A percentile compares a stretch with the other conserved stretches of the same genome.
Evolutionary conservation across 2,329 filamentous ascomycete species (phyloP).

Genomic region (Trichoderma pleuroti): DNA sequence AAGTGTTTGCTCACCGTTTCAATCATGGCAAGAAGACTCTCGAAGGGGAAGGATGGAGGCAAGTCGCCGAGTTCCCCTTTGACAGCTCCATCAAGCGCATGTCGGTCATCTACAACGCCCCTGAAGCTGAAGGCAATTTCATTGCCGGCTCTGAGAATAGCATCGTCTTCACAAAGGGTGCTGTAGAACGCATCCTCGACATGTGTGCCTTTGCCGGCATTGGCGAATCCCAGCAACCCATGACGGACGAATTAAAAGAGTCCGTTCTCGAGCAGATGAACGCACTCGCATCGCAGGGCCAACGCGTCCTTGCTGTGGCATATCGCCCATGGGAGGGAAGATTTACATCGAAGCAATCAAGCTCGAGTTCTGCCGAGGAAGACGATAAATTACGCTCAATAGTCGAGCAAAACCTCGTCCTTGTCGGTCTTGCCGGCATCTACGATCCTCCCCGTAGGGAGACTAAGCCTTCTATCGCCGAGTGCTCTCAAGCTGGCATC

Average conservation of each 20-base stretch:
- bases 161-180: conserved; percentile 59
- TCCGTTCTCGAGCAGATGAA: conserved; percentile 53
- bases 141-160: conserved; percentile 43
- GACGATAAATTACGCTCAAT: conserved; percentile 52
- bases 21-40: conserved; percentile 53
- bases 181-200: conserved; percentile 58
- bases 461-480: conserved; percentile 66
- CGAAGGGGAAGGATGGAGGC: conserved; percentile 54
- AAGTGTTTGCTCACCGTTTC: conserved; percentile 71
- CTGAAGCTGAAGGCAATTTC: conserved; percentile 37
- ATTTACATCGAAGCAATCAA: conserved; percentile 39
- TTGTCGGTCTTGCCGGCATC: conserved; percentile 79
- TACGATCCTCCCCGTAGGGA: conserved; percentile 84
- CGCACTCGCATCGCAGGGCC: conserved; percentile 60
- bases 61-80: conserved; percentile 71
- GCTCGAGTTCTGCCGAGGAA: conserved; percentile 30
- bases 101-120: conserved; percentile 66
- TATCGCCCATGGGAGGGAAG: conserved; percentile 58
- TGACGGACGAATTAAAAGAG: conserved; percentile 51
- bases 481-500: conserved; percentile 71
- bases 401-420: conserved; percentile 65
- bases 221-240: conserved; percentile 39
- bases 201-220: conserved; percentile 49
- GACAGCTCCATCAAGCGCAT: conserved; percentile 76
- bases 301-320: conserved; percentile 68